Percentiles rank a stretch among this genome's conserved stretches.
These are phyloP conservation scores for Haberlea rhodopensis DNA, from an alignment of 257 asterid genomes.

Conservation along the genomic window DNA sequence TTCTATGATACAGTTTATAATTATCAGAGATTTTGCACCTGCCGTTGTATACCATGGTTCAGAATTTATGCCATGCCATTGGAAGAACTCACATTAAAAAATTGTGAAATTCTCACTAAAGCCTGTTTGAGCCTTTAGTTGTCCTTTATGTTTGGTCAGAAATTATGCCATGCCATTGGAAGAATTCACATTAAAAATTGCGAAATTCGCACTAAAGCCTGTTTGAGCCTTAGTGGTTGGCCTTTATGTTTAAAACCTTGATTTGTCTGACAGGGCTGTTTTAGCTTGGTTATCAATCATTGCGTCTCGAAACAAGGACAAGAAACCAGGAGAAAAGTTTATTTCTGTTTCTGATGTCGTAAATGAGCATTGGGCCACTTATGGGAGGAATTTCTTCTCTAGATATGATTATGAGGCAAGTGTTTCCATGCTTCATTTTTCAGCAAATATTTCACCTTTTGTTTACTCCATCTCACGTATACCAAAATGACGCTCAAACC, in stretches of 20 bases:
- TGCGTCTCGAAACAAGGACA: slow-evolving; percentile 78
- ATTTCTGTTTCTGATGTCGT: slow-evolving; percentile 90
- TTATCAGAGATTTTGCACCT: background rate
- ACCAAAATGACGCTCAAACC: slow-evolving; percentile 7
- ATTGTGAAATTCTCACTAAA: background rate
- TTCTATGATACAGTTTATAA: background rate
- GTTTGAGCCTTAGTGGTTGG: background rate
- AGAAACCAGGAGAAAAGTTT: slow-evolving; percentile 69
- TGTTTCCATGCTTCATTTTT: slow-evolving; percentile 20
- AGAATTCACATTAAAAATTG: background rate
- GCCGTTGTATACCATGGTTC: background rate
- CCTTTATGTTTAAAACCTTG: background rate
- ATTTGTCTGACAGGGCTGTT: slow-evolving; percentile 70
- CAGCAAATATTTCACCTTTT: slow-evolving; percentile 10
- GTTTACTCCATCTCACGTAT: background rate
- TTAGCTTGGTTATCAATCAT: slow-evolving; percentile 97
- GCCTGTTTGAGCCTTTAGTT: background rate
- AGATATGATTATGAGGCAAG: slow-evolving; percentile 96
- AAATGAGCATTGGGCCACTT: slow-evolving; percentile 85
- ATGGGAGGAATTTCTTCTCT: slow-evolving; percentile 91
- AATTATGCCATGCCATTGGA: background rate
- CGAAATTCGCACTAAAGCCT: background rate
- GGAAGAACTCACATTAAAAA: background rate
- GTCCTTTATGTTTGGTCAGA: background rate
- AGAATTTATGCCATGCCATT: background rate